Conservation (phyloP, 371 early-diverging fungal species). For the Mortierella sp. region DNA sequence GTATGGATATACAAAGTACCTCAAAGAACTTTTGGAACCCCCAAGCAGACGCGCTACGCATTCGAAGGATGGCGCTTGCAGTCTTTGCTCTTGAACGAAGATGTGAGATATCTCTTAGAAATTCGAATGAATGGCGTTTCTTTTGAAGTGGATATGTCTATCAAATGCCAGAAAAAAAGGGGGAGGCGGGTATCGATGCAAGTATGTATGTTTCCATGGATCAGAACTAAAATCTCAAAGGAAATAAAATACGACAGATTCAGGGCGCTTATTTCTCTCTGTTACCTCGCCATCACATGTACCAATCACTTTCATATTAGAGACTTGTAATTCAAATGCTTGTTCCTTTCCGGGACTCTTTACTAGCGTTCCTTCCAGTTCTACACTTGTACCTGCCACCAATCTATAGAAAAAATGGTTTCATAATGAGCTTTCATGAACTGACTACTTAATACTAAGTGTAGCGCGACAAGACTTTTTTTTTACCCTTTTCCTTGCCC, state of each 20-base stretch:
- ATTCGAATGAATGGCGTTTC: constrained; percentile 84
- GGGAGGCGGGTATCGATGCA: background rate
- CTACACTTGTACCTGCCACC: constrained; percentile 79
- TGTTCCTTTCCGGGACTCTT: constrained; percentile 82
- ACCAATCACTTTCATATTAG: constrained; percentile 70
- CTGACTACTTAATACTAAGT: background rate
- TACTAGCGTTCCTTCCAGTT: constrained; percentile 73
- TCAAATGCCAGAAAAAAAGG: background rate
- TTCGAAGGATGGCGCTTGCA: constrained; percentile 78
- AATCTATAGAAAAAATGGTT: constrained; percentile 57
- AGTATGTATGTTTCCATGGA: background rate
- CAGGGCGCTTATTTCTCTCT: constrained; percentile 4
- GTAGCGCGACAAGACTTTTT: background rate
- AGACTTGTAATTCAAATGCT: constrained; percentile 78
- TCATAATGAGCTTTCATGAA: background rate
- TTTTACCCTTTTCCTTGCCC: constrained; percentile 67
- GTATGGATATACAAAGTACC: constrained; percentile 45
- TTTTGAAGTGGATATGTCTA: constrained; percentile 92
- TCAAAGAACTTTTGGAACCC: constrained; percentile 83
- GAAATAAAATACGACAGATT: background rate
- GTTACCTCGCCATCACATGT: constrained; percentile 72
- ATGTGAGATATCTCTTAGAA: constrained; percentile 83
- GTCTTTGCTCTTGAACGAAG: constrained; percentile 85
- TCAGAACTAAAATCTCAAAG: background rate
- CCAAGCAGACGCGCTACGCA: constrained; percentile 74